A percentile compares a stretch with the other conserved stretches of the same genome.
Evolutionary conservation across 2,329 filamentous ascomycete genomes (phyloP).

Genomic region (Metarhizium guizhouense): DNA sequence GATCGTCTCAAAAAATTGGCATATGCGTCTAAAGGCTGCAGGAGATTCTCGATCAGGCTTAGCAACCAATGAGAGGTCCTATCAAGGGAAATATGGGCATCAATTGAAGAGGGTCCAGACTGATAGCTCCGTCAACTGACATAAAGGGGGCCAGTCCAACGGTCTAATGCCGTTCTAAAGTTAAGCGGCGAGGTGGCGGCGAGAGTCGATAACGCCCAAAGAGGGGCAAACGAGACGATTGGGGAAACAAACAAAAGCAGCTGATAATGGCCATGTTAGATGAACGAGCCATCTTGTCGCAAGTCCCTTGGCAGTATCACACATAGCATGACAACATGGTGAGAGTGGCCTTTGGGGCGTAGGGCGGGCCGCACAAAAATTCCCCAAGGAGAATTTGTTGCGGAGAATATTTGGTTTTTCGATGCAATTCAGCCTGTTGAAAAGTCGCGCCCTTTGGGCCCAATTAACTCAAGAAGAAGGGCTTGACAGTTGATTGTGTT

Average conservation of each 20-base stretch:
- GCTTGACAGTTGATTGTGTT: too few relatives aligned
- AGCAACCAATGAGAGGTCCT: background rate
- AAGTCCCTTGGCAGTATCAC: background rate
- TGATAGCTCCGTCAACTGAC: background rate
- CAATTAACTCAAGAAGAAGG: too few relatives aligned
- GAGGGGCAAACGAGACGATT: background rate
- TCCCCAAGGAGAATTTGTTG: too few relatives aligned
- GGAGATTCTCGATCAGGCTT: background rate
- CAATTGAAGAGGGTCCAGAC: background rate
- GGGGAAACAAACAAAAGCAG: background rate
- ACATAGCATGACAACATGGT: background rate
- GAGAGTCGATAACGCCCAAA: background rate
- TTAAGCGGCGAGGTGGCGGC: background rate
- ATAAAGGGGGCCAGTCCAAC: background rate
- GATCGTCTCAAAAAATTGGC: background rate
- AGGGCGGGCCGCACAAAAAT: too few relatives aligned
- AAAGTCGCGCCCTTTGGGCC: too few relatives aligned
- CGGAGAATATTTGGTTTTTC: too few relatives aligned
- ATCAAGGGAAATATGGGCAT: background rate
- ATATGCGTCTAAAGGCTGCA: background rate
- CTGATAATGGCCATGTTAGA: background rate
- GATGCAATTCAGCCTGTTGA: too few relatives aligned
- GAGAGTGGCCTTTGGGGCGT: background rate
- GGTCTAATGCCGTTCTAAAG: background rate
- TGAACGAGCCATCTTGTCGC: background rate